Evolutionary conservation across 2,329 filamentous ascomycete genomes (phyloP).

Genomic region (Neophaeococcomyces aloes): DNA sequence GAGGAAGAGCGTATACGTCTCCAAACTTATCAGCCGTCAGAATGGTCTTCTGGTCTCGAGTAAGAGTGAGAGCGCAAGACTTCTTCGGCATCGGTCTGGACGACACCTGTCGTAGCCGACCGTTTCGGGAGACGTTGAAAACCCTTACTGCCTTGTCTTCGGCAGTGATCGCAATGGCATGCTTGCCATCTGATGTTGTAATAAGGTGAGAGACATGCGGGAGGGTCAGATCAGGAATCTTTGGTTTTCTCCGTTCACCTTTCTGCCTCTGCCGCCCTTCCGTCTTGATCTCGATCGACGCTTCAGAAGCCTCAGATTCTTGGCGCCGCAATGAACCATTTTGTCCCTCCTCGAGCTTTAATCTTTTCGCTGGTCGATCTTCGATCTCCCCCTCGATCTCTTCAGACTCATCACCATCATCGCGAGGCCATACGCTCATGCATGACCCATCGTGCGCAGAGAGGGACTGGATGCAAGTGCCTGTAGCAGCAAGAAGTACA

Average conservation of each 20-base stretch:
- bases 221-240: conserved; percentile 14
- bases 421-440: conserved; percentile 50
- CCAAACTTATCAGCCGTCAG: conserved; percentile 90
- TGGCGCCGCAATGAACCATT: conserved; percentile 14
- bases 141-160: conserved; percentile 88
- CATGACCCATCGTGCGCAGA: conserved; percentile 47
- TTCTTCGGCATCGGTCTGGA: conserved; percentile 79
- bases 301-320: conserved; percentile 15
- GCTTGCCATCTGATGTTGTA: conserved; percentile 50
- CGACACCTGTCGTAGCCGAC: conserved; percentile 56
- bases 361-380: conserved; percentile 35
- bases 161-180: conserved; percentile 70
- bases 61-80: conserved; percentile 64
- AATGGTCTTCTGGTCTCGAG: conserved; percentile 60
- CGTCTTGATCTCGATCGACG: conserved; percentile 21
- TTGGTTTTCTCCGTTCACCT: conserved; percentile 16
- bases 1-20: conserved; percentile 81
- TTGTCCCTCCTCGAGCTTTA: conserved; percentile 25
- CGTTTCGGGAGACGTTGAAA: conserved; percentile 55
- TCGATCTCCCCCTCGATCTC: conserved; percentile 23
- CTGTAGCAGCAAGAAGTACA: conserved; percentile 62
- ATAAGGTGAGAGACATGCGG: conserved; percentile 60
- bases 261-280: conserved; percentile 17
- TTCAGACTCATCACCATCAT: conserved; percentile 23
- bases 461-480: conserved; percentile 60